Conservation (phyloP, 2,329 filamentous ascomycete species). For the Cladosporium sp. region DNA sequence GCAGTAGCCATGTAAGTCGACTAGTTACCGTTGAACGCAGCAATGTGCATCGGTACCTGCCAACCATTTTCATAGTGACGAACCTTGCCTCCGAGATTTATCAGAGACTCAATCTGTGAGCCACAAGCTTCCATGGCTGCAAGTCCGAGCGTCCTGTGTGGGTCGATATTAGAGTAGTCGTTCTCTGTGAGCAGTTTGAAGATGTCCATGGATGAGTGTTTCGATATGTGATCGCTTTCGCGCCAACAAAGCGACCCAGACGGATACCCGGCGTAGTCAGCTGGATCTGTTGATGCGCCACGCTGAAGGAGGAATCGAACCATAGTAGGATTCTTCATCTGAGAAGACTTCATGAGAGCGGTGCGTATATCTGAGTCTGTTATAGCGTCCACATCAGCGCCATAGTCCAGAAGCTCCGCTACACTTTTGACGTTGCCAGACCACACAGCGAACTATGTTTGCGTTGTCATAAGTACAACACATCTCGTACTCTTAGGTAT, state of each 20-base stretch:
- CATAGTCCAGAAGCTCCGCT: conserved; percentile 22
- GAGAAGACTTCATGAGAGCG: conserved; percentile 24
- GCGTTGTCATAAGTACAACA: background rate
- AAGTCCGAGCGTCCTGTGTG: background rate
- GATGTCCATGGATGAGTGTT: background rate
- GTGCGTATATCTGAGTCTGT: conserved; percentile 25
- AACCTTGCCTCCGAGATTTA: background rate
- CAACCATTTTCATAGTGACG: background rate
- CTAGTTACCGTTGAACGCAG: background rate
- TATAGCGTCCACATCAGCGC: conserved; percentile 23
- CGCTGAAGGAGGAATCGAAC: background rate
- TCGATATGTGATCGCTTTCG: background rate
- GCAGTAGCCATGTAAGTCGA: background rate
- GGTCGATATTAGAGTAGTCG: background rate
- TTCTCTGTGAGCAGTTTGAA: background rate
- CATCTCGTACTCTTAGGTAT: too few relatives aligned
- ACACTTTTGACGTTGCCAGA: conserved; percentile 18
- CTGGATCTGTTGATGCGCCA: background rate
- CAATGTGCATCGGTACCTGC: background rate
- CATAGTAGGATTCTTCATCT: background rate
- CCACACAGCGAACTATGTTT: background rate
- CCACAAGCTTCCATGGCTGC: background rate
- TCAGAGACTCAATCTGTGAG: background rate
- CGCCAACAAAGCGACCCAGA: background rate
- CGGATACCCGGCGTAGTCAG: background rate